Evolutionary conservation across 352 stramenopile species (phyloP), one percentile per base, ranked within the genome.

Genomic region (Globisporangium splendens): DNA sequence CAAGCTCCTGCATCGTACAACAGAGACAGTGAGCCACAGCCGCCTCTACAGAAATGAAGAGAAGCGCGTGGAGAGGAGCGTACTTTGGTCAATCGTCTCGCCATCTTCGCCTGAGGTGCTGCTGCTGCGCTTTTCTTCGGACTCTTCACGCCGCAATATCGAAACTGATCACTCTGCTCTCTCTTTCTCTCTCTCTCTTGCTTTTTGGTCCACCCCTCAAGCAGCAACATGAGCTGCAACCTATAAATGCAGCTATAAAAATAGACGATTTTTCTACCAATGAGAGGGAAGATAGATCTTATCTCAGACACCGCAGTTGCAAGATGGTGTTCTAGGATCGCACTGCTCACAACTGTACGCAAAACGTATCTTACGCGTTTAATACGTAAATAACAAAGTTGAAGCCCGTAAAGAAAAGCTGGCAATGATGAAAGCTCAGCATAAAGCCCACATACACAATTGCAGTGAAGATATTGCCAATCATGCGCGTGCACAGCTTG

Each of bases 81-180:
- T 54, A 92, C 84, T 72, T 95, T 95, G 44, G 83, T 92, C 38
- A 95, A 62, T 73, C 85, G 81, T 51, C 85, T 79, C 46, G 85
- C 85, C 85, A 95, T 95, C 8, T 21, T 41, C 35, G 7, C 18
- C 28, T 33, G 44, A n/a, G n/a, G n/a, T n/a, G n/a, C n/a, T n/a
- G n/a, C n/a, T n/a, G 11, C 24, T 42, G 6, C 41, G 13, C 21
- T 56, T 68, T 35, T 62, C 17, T 21, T 39, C 12, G 17, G 47
- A 4, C 14, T 31, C 41, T 13, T 56, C 38, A 41, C 20, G 38
- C 11, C 14, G 31, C 49, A 31, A 54, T 46, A 59, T 59, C 28
- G 43, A 59, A 59, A 59, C 53, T 59, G 43, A 59, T 59, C 53
- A 8, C 24, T 55, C 49, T 11, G n/a, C 42, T 17, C 13, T 14